A percentile compares a stretch with the other conserved stretches of the same genome.
Evolutionary conservation across 2,329 filamentous ascomycete species (phyloP).

Genomic region (Periconia sp.): DNA sequence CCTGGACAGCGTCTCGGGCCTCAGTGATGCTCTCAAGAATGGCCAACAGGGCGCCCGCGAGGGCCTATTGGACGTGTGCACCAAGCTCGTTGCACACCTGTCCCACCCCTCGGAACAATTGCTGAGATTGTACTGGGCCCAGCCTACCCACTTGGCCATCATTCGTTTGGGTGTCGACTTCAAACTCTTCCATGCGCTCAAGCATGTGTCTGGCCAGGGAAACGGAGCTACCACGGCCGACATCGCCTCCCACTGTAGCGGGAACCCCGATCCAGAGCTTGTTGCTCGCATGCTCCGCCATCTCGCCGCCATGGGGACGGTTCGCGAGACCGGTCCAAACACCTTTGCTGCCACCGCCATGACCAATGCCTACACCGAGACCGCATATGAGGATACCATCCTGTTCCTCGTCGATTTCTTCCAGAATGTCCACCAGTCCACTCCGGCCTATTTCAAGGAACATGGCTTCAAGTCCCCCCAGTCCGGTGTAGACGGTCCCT

Average conservation of each 20-base stretch:
- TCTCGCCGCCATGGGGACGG: conserved; percentile 26
- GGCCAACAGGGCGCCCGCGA: conserved; percentile 18
- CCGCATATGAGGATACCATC: conserved; percentile 24
- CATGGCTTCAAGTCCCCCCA: conserved; percentile 19
- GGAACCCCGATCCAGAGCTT: conserved; percentile 18
- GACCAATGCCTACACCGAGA: conserved; percentile 17
- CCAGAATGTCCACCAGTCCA: conserved; percentile 18
- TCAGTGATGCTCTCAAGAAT: conserved; percentile 20
- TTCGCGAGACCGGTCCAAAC: conserved; percentile 18
- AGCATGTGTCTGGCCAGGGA: neutral
- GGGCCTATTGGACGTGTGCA: conserved; percentile 19
- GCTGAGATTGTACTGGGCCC: conserved; percentile 23
- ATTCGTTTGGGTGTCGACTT: conserved; percentile 24
- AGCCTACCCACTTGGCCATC: conserved; percentile 21
- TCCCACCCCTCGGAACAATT: conserved; percentile 26
- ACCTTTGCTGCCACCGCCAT: conserved; percentile 20
- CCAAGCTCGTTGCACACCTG: conserved; percentile 25
- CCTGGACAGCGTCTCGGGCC: conserved; percentile 19
- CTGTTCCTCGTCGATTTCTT: conserved; percentile 24
- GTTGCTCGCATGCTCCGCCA: conserved; percentile 31
- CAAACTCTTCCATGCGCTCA: conserved; percentile 25
- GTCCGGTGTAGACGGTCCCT: conserved; percentile 19
- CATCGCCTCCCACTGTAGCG: conserved; percentile 18
- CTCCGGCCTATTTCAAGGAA: conserved; percentile 19
- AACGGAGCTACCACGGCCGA: conserved; percentile 11